A percentile compares a stretch with the other conserved stretches of the same genome.
Evolutionary conservation across 495 filamentous ascomycete species (phyloP).

Genomic region (Annulohypoxylon nitens): DNA sequence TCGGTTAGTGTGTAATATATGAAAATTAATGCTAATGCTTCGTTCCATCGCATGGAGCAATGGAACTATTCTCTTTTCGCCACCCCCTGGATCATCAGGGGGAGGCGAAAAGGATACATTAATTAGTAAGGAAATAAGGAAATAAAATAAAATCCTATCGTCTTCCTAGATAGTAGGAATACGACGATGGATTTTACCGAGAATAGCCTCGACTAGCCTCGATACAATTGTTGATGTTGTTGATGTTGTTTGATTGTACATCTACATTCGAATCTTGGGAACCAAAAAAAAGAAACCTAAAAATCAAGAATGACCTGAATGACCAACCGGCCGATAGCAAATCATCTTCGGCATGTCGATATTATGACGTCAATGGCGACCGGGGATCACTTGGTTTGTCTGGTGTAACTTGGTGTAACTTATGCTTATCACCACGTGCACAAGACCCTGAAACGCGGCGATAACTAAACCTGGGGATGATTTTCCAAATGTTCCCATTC

Average conservation of each 20-base stretch:
- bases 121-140: not conserved
- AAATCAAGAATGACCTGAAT: slow-evolving; percentile 3
- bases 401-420: no score
- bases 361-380: slow-evolving; percentile 36
- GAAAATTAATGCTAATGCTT: slow-evolving; percentile 22
- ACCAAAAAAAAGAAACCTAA: not conserved
- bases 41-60: not conserved
- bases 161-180: not conserved
- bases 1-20: slow-evolving; percentile 19
- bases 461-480: slow-evolving; percentile 44
- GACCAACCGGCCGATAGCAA: slow-evolving; percentile 9
- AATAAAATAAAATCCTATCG: not conserved
- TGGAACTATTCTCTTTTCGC: slow-evolving; percentile 39
- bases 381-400: slow-evolving; percentile 1
- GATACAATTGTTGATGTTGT: not conserved
- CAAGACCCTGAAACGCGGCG: slow-evolving; percentile 43
- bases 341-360: not conserved
- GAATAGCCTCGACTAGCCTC: slow-evolving; percentile 32
- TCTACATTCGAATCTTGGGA: not conserved
- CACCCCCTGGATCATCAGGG: slow-evolving; percentile 55
- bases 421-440: slow-evolving; percentile 51
- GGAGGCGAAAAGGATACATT: slow-evolving; percentile 45
- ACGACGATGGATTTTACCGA: slow-evolving; percentile 27
- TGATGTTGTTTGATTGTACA: not conserved
- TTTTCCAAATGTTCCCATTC: slow-evolving; percentile 33